Base-by-base conservation (phyloP, 352 stramenopile species). In the Phytophthora aleatoria region DNA sequence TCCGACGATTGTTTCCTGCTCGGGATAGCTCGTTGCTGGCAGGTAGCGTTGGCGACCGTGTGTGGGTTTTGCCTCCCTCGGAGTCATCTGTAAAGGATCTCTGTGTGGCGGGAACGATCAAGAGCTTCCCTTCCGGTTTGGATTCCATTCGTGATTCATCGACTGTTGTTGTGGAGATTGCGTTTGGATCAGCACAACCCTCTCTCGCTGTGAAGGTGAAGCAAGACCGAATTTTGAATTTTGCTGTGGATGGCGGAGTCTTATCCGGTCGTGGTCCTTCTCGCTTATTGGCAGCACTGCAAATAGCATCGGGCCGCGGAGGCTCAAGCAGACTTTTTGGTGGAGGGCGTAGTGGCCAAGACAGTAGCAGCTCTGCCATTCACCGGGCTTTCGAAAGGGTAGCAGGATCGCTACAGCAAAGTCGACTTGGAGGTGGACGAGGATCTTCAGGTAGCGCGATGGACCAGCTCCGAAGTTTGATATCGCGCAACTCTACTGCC, bases 1-100 rank as follows among this genome's bases (percentile, higher is more conserved):
- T 91, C 44, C 82, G 77, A n/a, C 69, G 76, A 13, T 66, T 91
- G 31, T 90, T 91, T 28, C 77, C 85, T 41, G 70, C 79, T 24
- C 80, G 78, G 0, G 77, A 90, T 24, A 93, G 74, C 36, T 93
- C 82, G 16, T 48, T 79, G 15, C 33, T 79, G 15, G 69, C 59
- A 30, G 81, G 85, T 30, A 79, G 64, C 20, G 72, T 91, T 56
- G 85, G 85, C 0, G 83, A 93, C 50, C 77, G 60, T 5, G 83
- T 93, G 16, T 93, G 85, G 85, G 67, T 93, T 27, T 57, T 72
- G 20, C 77, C 85, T 24, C 62, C 39, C n/a, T 53, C 51, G 2
- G 64, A 20, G 15, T 76, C 70, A 12, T 31, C 50, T 9, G 39
- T 75, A 12, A 72, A 81, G 20, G 64, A 78, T 31, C 51, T 93